Evolutionary conservation across 2,329 filamentous ascomycete genomes (phyloP).

Genomic region (Fusarium sp.): DNA sequence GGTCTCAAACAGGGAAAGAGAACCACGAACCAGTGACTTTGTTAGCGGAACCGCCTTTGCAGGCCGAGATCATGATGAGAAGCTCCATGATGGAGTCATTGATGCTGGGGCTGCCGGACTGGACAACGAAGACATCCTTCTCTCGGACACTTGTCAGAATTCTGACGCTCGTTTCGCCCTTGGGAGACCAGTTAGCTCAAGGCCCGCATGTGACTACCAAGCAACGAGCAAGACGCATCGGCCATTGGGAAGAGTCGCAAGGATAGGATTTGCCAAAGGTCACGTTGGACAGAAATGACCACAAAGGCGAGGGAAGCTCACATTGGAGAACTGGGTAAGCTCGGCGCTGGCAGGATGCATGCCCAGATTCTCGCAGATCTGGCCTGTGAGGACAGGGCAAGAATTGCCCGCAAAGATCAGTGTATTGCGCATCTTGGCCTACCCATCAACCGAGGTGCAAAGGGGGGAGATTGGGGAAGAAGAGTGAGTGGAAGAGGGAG

Average conservation of each 20-base stretch:
- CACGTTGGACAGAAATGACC: conserved; percentile 20
- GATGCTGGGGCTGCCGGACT: conserved; percentile 94
- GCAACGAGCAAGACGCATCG: conserved; percentile 1
- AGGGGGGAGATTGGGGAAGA: conserved; percentile 39
- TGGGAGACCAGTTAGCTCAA: conserved; percentile 40
- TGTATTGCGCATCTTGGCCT: conserved; percentile 69
- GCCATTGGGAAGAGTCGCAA: not conserved
- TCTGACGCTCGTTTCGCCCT: conserved; percentile 77
- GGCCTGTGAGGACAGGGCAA: conserved; percentile 70
- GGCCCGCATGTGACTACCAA: conserved; percentile 19
- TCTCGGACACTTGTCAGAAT: conserved; percentile 85
- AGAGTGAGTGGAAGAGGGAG: conserved; percentile 36
- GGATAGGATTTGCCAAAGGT: conserved; percentile 18
- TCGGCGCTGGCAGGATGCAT: conserved; percentile 73
- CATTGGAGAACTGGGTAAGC: conserved; percentile 77
- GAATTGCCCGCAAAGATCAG: conserved; percentile 76
- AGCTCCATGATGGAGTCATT: conserved; percentile 99
- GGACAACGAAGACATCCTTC: conserved; percentile 98
- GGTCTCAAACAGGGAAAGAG: conserved; percentile 24
- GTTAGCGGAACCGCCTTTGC: conserved; percentile 96
- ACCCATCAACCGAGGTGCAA: conserved; percentile 41
- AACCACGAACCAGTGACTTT: conserved; percentile 85
- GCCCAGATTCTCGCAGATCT: conserved; percentile 75
- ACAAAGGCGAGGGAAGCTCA: conserved; percentile 55
- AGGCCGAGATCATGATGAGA: conserved; percentile 98